Evolutionary conservation across 805 yeast species (phyloP), one percentile per base, ranked within the genome.

Genomic region (Pichia paraexigua): DNA sequence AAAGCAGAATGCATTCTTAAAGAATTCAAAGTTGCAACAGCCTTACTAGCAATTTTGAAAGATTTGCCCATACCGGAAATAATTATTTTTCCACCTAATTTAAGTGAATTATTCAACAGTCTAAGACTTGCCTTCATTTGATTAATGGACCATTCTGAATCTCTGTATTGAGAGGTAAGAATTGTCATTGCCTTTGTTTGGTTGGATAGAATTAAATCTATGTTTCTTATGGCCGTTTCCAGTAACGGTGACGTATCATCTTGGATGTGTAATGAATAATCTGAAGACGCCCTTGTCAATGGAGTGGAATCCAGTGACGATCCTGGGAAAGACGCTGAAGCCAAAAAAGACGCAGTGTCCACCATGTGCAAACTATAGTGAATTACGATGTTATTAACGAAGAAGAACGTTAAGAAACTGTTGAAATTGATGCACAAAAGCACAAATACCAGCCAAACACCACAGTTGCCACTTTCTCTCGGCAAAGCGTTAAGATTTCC

Each of bases 61-160:
- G 92, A 83, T 65, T 89, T 89, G 2, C 97, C 97, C 65, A 90
- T 84, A 12, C 96, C 96, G 21, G 87, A 77, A 24, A 87, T 65
- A 5, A 90, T 81, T 17, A 89, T 73, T 62, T 89, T 87, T 7
- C 94, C 91, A 21, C 79, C 76, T 41, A 64, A 61, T 46, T 71
- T 59, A 17, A 79, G 58, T 11, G 75, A 62, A 53, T 71, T 69
- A 60, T 71, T 71, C 50, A 82, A 58, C 6, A 73, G 68, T 37
- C 68, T 64, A 28, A 82, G 60, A 1, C 82, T 74, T 39, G 63
- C 63, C 43, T 65, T 64, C 55, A 80, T 57, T 50, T 80, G 77
- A 5, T 60, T 56, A 53, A 71, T 75, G 13, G 82, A 66, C 64
- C 74, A 78, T 44, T 63, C 59, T 30, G 80, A 77, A 11, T 63